Percentiles rank a stretch among this genome's conserved stretches.
phyloP scores from a whole-genome alignment of 2,329 filamentous ascomycete genomes.

The Diaporthe sp. region DNA sequence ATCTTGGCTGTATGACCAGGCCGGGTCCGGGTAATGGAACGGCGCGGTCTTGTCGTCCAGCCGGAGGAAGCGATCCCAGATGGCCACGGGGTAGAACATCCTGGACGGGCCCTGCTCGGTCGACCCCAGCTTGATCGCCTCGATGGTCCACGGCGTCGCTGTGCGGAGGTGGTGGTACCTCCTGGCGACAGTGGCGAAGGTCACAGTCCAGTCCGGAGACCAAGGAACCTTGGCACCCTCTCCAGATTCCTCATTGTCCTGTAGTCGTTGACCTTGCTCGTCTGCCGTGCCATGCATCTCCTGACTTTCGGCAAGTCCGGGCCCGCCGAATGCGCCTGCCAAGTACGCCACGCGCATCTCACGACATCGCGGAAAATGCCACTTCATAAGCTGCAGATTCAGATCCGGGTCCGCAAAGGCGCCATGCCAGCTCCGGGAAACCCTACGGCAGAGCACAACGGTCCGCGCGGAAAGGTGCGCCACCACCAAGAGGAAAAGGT shows the following conservation, averaged over 20 bases:
- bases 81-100: slow-evolving; percentile 51
- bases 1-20: slow-evolving; percentile 68
- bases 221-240: neutral
- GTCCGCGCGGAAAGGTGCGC: slow-evolving; percentile 63
- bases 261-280: neutral
- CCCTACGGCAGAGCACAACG: slow-evolving; percentile 63
- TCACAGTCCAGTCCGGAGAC: slow-evolving; percentile 53
- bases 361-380: slow-evolving; percentile 65
- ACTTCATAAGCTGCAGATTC: slow-evolving; percentile 61
- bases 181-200: slow-evolving; percentile 64
- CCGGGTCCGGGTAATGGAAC: slow-evolving; percentile 62
- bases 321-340: slow-evolving; percentile 37
- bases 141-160: slow-evolving; percentile 60
- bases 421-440: slow-evolving; percentile 62
- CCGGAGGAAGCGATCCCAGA: slow-evolving; percentile 61
- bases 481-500: slow-evolving; percentile 69
- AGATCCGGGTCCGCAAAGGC: slow-evolving; percentile 64
- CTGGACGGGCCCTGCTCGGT: slow-evolving; percentile 44
- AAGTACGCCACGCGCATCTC: slow-evolving; percentile 61
- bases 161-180: slow-evolving; percentile 67
- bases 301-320: slow-evolving; percentile 39
- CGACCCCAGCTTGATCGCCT: slow-evolving; percentile 57
- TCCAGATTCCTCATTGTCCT: neutral
- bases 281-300: neutral
- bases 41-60: slow-evolving; percentile 54